Conservation (phyloP, 805 yeast species). For the Kodamaea fukazawae region DNA sequence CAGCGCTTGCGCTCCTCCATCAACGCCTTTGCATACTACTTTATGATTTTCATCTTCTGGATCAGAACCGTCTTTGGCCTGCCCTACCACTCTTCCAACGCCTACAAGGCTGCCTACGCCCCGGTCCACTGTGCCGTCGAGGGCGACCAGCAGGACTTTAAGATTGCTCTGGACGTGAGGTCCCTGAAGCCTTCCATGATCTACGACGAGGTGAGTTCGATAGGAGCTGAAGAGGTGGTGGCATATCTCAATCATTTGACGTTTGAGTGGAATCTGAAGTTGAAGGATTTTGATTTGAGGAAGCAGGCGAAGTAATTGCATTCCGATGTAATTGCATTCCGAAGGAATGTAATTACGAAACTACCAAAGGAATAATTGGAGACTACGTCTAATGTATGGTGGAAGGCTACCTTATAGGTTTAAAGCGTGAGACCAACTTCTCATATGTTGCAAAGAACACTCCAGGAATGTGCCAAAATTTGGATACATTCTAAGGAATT, state of each 20-base stretch:
- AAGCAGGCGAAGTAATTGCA: too few relatives aligned
- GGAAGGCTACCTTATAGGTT: too few relatives aligned
- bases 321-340: too few relatives aligned
- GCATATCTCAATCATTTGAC: constrained; percentile 55
- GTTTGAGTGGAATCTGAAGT: constrained; percentile 67
- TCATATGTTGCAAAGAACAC: too few relatives aligned
- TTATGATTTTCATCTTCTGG: constrained; percentile 81
- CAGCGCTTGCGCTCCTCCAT: constrained; percentile 65
- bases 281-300: constrained; percentile 43
- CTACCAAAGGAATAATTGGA: too few relatives aligned
- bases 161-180: constrained; percentile 73
- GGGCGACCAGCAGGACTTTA: constrained; percentile 53
- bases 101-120: constrained; percentile 86
- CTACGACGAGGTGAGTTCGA: constrained; percentile 51
- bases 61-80: constrained; percentile 79
- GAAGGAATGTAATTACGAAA: too few relatives aligned
- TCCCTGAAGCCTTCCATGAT: constrained; percentile 55
- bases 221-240: constrained; percentile 63
- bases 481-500: too few relatives aligned
- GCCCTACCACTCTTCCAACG: constrained; percentile 85
- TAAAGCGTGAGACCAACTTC: too few relatives aligned
- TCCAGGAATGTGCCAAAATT: too few relatives aligned
- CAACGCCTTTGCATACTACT: constrained; percentile 72
- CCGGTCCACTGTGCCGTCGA: constrained; percentile 57
- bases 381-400: too few relatives aligned